Base-by-base conservation (phyloP, 2,329 filamentous ascomycete genomes). In the Aspergillus transmontanensis region DNA sequence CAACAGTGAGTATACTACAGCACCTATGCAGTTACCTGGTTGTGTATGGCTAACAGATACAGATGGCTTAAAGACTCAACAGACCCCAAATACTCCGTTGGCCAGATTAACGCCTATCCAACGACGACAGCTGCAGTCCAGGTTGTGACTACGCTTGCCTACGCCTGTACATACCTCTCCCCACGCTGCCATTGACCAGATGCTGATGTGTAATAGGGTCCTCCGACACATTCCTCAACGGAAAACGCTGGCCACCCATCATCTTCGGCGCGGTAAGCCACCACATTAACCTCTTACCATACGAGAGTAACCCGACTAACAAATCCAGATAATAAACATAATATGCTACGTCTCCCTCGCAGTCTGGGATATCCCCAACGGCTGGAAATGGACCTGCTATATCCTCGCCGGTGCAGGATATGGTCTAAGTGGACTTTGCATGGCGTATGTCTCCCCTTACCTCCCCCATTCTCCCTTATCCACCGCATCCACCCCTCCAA, bases 301-400 rank as follows among this genome's bases (percentile, higher is more conserved):
- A 57, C 21, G 4, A 53, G 19, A 3, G 9, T 23, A 39, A 4
- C 16, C 26, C 14, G 53, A 12, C 60, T 59, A 57, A 59, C n/a
- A 6, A 46, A 6, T 2, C 4, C 34, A 72, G 73, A 59, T 70
- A 41, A 68, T 80, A 51, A 82, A 79, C 60, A 80, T 82, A 34
- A 75, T 83, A 16, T 79, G 74, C 60, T 82, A 80, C 64, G 71
- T 74, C 6, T 82, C 77, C 3, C 74, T 85, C 0, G 79, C 82
- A 0, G 72, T 83, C 10, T 86, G 83, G 83, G 71, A 83, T 51
- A 83, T 84, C 45, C 76, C 86, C 0, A 67, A 73, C 2, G 82
- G 81, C 0, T 88, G 85, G 85, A 88, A 87, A 64, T 91, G 88
- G 88, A 80, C 83, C 0, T 89, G 86, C 60, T 90, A 85, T 64